Percentiles rank a stretch among this genome's conserved stretches.
phyloP scores from a whole-genome alignment of 2,329 filamentous ascomycete species.

The Camptophora hylomeconis region DNA sequence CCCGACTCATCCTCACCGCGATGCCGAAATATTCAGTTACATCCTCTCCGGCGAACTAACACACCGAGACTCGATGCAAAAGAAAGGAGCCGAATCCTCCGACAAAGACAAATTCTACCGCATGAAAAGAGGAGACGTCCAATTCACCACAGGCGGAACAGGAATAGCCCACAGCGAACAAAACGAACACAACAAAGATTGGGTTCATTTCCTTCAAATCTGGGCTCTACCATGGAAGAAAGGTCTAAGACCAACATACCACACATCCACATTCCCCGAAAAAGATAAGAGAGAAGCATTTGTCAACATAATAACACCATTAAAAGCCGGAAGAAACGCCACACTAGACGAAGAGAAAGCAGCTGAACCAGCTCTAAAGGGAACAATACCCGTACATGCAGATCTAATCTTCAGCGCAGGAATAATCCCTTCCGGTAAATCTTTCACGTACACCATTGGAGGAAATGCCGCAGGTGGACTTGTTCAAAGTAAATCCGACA shows the following conservation, averaged over 20 bases:
- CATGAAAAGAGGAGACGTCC: slow-evolving; percentile 69
- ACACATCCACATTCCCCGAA: slow-evolving; percentile 60
- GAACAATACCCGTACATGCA: slow-evolving; percentile 71
- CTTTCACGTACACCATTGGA: slow-evolving; percentile 62
- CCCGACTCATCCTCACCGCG: slow-evolving; percentile 70
- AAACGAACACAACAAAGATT: slow-evolving; percentile 58
- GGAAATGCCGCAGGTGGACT: slow-evolving; percentile 26
- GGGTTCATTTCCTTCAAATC: slow-evolving; percentile 78
- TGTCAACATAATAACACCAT: slow-evolving; percentile 62
- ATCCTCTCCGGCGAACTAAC: slow-evolving; percentile 76
- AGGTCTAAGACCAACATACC: slow-evolving; percentile 61
- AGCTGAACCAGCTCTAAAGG: slow-evolving; percentile 46
- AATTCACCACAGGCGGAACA: slow-evolving; percentile 80
- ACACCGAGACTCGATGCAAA: slow-evolving; percentile 74
- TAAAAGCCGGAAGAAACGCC: slow-evolving; percentile 53
- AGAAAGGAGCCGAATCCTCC: slow-evolving; percentile 49
- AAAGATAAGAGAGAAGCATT: slow-evolving; percentile 58
- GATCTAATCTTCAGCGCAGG: slow-evolving; percentile 74
- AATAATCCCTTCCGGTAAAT: slow-evolving; percentile 52
- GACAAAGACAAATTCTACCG: slow-evolving; percentile 52
- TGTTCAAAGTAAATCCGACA: slow-evolving; percentile 29
- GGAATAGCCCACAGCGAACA: slow-evolving; percentile 70
- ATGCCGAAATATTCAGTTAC: slow-evolving; percentile 85
- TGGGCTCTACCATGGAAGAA: slow-evolving; percentile 70
- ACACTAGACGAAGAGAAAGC: slow-evolving; percentile 49